Evolutionary conservation across 2,329 filamentous ascomycete genomes (phyloP).

Genomic region (Colletotrichum higginsianum): DNA sequence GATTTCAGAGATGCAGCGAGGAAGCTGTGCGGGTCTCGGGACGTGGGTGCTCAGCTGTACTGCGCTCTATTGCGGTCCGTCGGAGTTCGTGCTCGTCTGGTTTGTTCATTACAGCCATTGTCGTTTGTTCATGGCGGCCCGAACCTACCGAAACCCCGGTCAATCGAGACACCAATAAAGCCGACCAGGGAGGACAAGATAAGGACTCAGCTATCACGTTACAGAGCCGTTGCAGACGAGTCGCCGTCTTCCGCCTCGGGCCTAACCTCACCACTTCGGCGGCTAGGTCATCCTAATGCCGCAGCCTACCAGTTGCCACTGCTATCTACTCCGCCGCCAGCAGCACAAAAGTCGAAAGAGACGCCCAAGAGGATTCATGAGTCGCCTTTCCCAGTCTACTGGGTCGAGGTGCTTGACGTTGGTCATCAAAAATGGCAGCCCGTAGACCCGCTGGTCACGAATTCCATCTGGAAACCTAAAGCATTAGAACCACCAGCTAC

Average conservation of each 20-base stretch:
- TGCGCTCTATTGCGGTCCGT: slow-evolving; percentile 87
- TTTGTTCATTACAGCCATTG: slow-evolving; percentile 91
- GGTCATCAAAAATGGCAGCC: slow-evolving; percentile 93
- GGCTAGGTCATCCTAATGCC: slow-evolving; percentile 69
- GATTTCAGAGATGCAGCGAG: slow-evolving; percentile 83
- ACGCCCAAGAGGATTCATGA: slow-evolving; percentile 69
- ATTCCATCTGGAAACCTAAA: slow-evolving; percentile 79
- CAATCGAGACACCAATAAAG: slow-evolving; percentile 51
- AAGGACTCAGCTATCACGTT: slow-evolving; percentile 57
- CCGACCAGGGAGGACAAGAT: slow-evolving; percentile 53
- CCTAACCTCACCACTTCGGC: slow-evolving; percentile 59
- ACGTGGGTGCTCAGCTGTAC: slow-evolving; percentile 91
- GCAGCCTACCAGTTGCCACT: slow-evolving; percentile 66
- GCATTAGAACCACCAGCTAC: slow-evolving; percentile 87
- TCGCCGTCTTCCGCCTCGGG: slow-evolving; percentile 48
- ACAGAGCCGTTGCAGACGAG: slow-evolving; percentile 48
- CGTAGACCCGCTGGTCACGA: slow-evolving; percentile 87
- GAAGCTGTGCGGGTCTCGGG: slow-evolving; percentile 83
- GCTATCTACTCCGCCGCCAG: slow-evolving; percentile 56
- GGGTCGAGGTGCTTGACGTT: slow-evolving; percentile 92
- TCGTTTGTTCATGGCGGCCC: slow-evolving; percentile 74
- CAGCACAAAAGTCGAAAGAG: slow-evolving; percentile 48
- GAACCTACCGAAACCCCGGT: slow-evolving; percentile 59
- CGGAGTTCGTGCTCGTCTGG: slow-evolving; percentile 85
- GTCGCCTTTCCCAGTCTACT: slow-evolving; percentile 87